Conservation (phyloP, 805 yeast genomes). For the Kodamaea restingae region DNA sequence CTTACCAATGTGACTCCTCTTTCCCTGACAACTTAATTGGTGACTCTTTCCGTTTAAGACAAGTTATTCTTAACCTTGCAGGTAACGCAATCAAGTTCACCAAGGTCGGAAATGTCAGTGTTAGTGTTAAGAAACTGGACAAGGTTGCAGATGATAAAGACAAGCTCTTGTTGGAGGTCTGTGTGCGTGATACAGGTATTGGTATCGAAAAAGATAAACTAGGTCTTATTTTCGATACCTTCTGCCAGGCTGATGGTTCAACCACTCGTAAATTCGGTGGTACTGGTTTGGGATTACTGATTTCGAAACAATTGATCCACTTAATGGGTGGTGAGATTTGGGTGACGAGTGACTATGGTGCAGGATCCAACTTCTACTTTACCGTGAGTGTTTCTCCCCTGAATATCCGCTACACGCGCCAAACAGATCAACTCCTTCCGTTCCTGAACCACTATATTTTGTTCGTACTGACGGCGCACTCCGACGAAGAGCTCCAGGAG, state of each 20-base stretch:
- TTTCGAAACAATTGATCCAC: conserved; percentile 81
- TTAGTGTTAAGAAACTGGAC: conserved; percentile 59
- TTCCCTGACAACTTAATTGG: conserved; percentile 87
- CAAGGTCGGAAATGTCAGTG: conserved; percentile 73
- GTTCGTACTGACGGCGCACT: conserved; percentile 64
- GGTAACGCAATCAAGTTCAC: conserved; percentile 92
- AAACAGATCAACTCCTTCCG: conserved; percentile 66
- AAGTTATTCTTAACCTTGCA: conserved; percentile 78
- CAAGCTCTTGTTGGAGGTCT: conserved; percentile 64
- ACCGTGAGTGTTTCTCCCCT: conserved; percentile 79
- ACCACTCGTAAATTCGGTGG: conserved; percentile 92
- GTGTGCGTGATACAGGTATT: conserved; percentile 88
- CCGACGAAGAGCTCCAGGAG: conserved; percentile 44
- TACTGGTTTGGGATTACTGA: conserved; percentile 84
- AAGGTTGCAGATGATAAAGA: conserved; percentile 28
- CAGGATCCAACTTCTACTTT: conserved; percentile 80
- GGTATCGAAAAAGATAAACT: conserved; percentile 84
- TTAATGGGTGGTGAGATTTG: conserved; percentile 93
- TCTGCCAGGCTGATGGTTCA: conserved; percentile 92
- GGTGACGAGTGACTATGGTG: conserved; percentile 78
- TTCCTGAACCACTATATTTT: conserved; percentile 68
- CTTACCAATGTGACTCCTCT: conserved; percentile 78
- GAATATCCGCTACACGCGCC: conserved; percentile 53
- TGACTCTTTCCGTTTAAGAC: conserved; percentile 83
- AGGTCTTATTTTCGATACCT: conserved; percentile 82